Evolutionary conservation across 2,329 filamentous ascomycete species (phyloP), one percentile per base, ranked within the genome.

Genomic region (Lecanicillium sp.): DNA sequence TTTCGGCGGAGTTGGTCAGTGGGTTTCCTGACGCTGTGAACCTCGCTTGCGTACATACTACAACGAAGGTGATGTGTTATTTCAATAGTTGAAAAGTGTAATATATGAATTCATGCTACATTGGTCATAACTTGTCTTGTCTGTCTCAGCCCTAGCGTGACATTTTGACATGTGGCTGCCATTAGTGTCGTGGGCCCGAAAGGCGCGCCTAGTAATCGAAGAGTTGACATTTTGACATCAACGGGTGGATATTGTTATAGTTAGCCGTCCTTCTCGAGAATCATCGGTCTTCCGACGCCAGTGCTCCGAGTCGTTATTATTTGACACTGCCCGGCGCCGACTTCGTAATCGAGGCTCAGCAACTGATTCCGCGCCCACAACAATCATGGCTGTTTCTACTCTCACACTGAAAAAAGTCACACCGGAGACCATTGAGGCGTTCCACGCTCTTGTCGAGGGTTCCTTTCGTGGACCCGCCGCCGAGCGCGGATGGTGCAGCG

Each of bases 401-500:
- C 58, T 70, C 49, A 54, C 58, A 15, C 64, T 65, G 53, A 65
- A 67, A 54, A 59, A 61, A 38, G 69, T 68, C 36, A 60, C 58
- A 3, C 51, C 59, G 0, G 54, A 55, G 12, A 67, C 70, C 38
- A 54, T 61, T 11, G 48, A 60, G 7, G 40, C 54, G 10, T 49
- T 73, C 23, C 63, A 68, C 19, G 51, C 60, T 3, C 65, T 75
- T 44, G 62, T 74, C 41, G 60, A 64, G 41, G 66, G 66, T 2
- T 71, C 71, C 32, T 75, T 72, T 60, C 69, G 70, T 50, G 71
- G 71, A 44, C 64, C 66, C 2, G 47, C 57, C 20, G 67, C 62
- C 53, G 62, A 65, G 24, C 55, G 59, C 14, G 72, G 72, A 45
- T 74, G 71, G 72, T 74, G 71, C 12, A 72, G 68, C 4, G 71